These are phyloP conservation scores for Datura wrightii DNA, from an alignment of 257 asterid species.

Conservation along the genomic window DNA sequence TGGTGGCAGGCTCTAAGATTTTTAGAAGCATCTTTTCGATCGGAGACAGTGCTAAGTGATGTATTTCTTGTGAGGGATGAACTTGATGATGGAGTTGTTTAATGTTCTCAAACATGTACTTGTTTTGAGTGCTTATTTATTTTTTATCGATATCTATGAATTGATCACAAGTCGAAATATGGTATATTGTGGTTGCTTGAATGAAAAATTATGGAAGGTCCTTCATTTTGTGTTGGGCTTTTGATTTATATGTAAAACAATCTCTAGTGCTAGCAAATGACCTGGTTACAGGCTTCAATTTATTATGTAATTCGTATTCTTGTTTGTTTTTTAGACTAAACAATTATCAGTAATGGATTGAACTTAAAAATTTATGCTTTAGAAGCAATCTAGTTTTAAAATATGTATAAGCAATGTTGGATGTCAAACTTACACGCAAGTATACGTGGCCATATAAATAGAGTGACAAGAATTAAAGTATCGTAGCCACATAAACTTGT, in stretches of 20 bases:
- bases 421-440: neutral
- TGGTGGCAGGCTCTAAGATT: neutral
- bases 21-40: neutral
- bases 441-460: no score
- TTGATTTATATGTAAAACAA: conserved; percentile 39
- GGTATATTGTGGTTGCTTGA: neutral
- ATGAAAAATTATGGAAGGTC: neutral
- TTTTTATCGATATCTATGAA: no score
- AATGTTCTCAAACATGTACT: no score
- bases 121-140: no score
- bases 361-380: neutral
- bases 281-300: neutral
- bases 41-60: conserved; percentile 5
- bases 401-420: no score
- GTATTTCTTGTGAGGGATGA: conserved; percentile 20
- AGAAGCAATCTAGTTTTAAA: neutral
- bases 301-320: neutral
- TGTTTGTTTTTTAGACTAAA: neutral
- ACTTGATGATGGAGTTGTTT: neutral
- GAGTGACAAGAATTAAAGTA: no score
- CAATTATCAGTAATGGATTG: neutral
- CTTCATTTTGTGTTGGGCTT: neutral
- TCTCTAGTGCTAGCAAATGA: no score
- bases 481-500: no score
- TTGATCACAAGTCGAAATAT: no score